Percentiles rank a stretch among this genome's conserved stretches.
phyloP scores from a whole-genome alignment of 23 red algal species.

The Gracilaria domingensis region DNA sequence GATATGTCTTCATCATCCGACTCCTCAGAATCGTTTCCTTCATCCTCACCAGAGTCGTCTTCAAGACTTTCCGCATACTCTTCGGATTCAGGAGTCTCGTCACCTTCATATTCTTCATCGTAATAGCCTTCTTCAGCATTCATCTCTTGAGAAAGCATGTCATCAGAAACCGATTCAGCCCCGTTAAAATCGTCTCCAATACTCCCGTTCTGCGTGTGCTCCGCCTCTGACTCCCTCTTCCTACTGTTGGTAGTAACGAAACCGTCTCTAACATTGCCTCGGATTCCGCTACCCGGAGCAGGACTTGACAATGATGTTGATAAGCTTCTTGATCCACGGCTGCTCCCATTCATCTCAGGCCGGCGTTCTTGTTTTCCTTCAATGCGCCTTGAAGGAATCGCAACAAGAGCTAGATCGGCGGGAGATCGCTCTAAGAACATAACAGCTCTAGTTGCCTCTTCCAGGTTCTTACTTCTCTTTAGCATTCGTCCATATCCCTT shows the following conservation, averaged over 20 bases:
- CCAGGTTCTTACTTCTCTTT: slow-evolving; percentile 22
- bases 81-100: slow-evolving; percentile 27
- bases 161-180: slow-evolving; percentile 17
- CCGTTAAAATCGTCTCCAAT: not conserved
- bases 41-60: slow-evolving; percentile 49
- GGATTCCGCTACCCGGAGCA: slow-evolving; percentile 14
- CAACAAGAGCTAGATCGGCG: slow-evolving; percentile 33
- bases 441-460: slow-evolving; percentile 40
- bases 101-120: slow-evolving; percentile 33
- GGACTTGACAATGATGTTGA: slow-evolving; percentile 11
- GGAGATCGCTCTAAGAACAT: slow-evolving; percentile 22
- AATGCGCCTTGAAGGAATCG: slow-evolving; percentile 31
- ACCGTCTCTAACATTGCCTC: slow-evolving; percentile 27
- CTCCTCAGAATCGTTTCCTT: slow-evolving; percentile 32
- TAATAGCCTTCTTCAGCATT: slow-evolving; percentile 41
- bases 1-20: slow-evolving; percentile 29
- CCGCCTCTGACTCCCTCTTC: not conserved
- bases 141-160: slow-evolving; percentile 1
- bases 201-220: slow-evolving; percentile 23
- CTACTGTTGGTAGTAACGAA: slow-evolving; percentile 25
- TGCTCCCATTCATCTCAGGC: not conserved
- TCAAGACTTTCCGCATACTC: slow-evolving; percentile 31
- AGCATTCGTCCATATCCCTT: not conserved
- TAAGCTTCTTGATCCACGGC: not conserved
- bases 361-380: not conserved